Evolutionary conservation across 2,329 filamentous ascomycete genomes (phyloP).

Genomic region (Kalmusia sp.): DNA sequence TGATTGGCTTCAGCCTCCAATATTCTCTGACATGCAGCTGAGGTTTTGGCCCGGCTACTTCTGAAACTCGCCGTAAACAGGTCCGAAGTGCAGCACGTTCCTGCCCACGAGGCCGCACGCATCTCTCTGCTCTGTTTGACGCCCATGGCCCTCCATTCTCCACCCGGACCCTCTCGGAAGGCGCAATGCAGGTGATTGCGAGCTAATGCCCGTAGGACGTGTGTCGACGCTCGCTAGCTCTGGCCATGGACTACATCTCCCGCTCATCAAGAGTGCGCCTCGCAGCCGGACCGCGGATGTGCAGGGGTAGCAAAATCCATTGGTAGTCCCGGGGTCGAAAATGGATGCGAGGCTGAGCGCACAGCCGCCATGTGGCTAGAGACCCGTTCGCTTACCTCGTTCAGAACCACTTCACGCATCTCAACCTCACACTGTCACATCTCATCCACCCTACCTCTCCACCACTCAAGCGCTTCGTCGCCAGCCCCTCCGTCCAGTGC

Average conservation of each 20-base stretch:
- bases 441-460: slow-evolving; percentile 20
- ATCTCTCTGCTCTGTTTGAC: too few relatives aligned
- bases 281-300: slow-evolving; percentile 23
- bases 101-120: too few relatives aligned
- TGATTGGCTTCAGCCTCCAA: slow-evolving; percentile 1
- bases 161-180: slow-evolving; percentile 1
- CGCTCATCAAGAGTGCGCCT: slow-evolving; percentile 37
- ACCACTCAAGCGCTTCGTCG: slow-evolving; percentile 13
- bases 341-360: slow-evolving; percentile 24
- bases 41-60: background rate
- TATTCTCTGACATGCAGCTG: background rate
- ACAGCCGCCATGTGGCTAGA: slow-evolving; percentile 24
- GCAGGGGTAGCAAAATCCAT: slow-evolving; percentile 22
- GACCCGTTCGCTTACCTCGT: slow-evolving; percentile 18
- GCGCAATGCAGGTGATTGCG: slow-evolving; percentile 7
- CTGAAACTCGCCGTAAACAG: too few relatives aligned
- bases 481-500: slow-evolving; percentile 12
- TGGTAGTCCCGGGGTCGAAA: slow-evolving; percentile 37
- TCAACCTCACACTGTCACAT: slow-evolving; percentile 15
- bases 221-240: slow-evolving; percentile 10
- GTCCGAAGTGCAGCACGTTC: too few relatives aligned
- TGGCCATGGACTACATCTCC: slow-evolving; percentile 7
- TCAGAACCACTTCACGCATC: slow-evolving; percentile 20
- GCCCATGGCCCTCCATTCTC: background rate
- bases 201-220: slow-evolving; percentile 6